Conservation (phyloP, 352 stramenopile genomes). For the Pythium periplocum region DNA sequence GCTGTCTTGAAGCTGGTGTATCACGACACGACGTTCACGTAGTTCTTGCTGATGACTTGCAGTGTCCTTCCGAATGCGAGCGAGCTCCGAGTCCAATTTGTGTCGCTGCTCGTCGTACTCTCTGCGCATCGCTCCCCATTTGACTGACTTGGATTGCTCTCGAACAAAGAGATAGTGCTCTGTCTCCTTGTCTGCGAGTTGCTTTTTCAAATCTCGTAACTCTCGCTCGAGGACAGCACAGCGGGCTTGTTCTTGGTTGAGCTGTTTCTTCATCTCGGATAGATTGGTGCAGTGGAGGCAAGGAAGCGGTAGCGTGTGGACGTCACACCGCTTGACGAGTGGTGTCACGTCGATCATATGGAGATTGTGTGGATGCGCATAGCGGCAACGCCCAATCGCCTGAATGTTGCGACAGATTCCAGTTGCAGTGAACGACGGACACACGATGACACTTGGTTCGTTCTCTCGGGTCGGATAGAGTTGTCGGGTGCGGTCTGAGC, state of each 20-base stretch:
- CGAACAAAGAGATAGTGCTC: slow-evolving; percentile 40
- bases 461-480: slow-evolving; percentile 32
- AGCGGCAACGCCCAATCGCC: slow-evolving; percentile 54
- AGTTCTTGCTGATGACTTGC: slow-evolving; percentile 13
- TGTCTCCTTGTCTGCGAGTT: slow-evolving; percentile 39
- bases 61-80: slow-evolving; percentile 13
- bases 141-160: slow-evolving; percentile 31
- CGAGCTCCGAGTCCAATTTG: slow-evolving; percentile 23
- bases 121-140: slow-evolving; percentile 57
- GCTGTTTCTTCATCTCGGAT: slow-evolving; percentile 17
- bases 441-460: slow-evolving; percentile 21
- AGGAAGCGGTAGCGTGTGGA: slow-evolving; percentile 50
- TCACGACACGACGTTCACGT: slow-evolving; percentile 1
- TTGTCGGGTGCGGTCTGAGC: slow-evolving; percentile 32
- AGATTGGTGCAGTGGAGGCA: slow-evolving; percentile 56
- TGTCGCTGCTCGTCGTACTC: slow-evolving; percentile 34
- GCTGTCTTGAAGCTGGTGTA: slow-evolving; percentile 19
- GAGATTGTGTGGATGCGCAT: slow-evolving; percentile 41
- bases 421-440: slow-evolving; percentile 35
- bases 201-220: slow-evolving; percentile 24
- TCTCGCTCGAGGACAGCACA: slow-evolving; percentile 29
- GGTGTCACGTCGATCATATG: slow-evolving; percentile 47
- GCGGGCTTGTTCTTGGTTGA: slow-evolving; percentile 12
- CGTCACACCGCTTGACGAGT: slow-evolving; percentile 32
- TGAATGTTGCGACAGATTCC: slow-evolving; percentile 62